Conservation (phyloP, 305 asterid species). For the Caryopteris hybrid region DNA sequence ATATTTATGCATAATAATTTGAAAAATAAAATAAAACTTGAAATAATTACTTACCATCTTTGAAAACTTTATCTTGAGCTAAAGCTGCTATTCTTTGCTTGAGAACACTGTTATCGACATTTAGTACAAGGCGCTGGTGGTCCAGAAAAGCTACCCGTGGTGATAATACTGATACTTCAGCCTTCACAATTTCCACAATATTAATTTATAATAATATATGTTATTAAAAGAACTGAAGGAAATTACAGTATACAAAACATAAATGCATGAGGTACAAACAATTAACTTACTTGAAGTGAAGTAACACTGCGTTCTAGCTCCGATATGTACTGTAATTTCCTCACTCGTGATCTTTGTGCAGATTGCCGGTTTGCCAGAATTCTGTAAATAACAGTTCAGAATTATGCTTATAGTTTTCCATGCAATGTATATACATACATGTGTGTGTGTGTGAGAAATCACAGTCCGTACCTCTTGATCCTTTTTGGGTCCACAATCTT, state of each 20-base stretch:
- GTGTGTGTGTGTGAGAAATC: too few relatives aligned
- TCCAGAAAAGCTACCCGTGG: slow-evolving; percentile 90
- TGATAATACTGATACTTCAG: slow-evolving; percentile 85
- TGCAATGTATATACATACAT: not conserved
- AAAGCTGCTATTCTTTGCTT: slow-evolving; percentile 96
- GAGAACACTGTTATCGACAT: slow-evolving; percentile 82
- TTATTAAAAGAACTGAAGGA: too few relatives aligned
- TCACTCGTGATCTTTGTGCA: slow-evolving; percentile 92
- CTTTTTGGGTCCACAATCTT: slow-evolving; percentile 73
- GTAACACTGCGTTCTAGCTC: slow-evolving; percentile 90
- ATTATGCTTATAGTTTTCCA: not conserved
- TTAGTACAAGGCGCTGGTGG: slow-evolving; percentile 80
- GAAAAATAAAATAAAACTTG: not conserved
- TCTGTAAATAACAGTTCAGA: slow-evolving; percentile 30
- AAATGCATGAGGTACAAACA: too few relatives aligned
- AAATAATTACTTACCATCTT: slow-evolving; percentile 52
- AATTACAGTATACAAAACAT: too few relatives aligned
- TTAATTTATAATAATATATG: too few relatives aligned
- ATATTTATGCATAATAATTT: not conserved
- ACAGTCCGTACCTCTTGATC: slow-evolving; percentile 52
- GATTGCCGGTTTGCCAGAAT: slow-evolving; percentile 94
- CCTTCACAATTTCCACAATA: slow-evolving; percentile 37
- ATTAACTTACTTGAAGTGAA: slow-evolving; percentile 64
- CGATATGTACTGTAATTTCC: slow-evolving; percentile 80
- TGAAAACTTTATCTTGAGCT: slow-evolving; percentile 84